Base-by-base conservation (phyloP, 2,329 filamentous ascomycete species). In the Diaporthe helianthi region DNA sequence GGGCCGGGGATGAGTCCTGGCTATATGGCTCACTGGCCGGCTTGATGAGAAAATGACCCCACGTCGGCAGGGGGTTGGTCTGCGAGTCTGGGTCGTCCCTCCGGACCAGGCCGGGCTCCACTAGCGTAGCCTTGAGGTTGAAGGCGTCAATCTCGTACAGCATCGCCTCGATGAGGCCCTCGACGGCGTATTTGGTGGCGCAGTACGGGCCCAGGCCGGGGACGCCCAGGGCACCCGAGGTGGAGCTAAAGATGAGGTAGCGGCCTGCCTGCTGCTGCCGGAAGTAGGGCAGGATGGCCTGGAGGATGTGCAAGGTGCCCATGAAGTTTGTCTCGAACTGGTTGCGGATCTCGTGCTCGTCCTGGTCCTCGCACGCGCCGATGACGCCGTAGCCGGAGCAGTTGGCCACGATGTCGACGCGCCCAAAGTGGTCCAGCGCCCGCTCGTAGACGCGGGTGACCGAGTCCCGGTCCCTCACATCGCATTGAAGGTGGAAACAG, bases 241-340 rank as follows among this genome's bases (percentile, higher is more conserved):
- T 98, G 10, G 92, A 96, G 77, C 93, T 97, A 81, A 98, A 98
- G 72, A 98, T 97, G 63, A 98, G 85, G 79, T 98, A 98, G 36
- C 94, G 88, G 1, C 96, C 96, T 1, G 83, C 84, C 26, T 86
- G 86, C 73, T 93, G 90, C 72, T 90, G 85, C 64, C 95, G 90
- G 75, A 98, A 97, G 81, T 97, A 93, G 0, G 94, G 94, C 46
- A 98, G 83, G 1, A 92, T 94, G 24, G 93, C 84, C 78, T 98
- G 94, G 70, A 98, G 91, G 75, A 99, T 97, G 80, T 98, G 92
- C 70, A 98, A 81, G 0, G 94, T 97, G 66, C 96, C 96, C 85
- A 97, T 95, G 80, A 98, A 97, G 80, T 99, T 99, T 26, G 94
- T 98, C 83, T 97, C 93, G 81, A 98, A 98, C 80, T 98, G 96